Conservation (phyloP, 1,284 basidiomycete genomes). For the Bjerkandera adusta region DNA sequence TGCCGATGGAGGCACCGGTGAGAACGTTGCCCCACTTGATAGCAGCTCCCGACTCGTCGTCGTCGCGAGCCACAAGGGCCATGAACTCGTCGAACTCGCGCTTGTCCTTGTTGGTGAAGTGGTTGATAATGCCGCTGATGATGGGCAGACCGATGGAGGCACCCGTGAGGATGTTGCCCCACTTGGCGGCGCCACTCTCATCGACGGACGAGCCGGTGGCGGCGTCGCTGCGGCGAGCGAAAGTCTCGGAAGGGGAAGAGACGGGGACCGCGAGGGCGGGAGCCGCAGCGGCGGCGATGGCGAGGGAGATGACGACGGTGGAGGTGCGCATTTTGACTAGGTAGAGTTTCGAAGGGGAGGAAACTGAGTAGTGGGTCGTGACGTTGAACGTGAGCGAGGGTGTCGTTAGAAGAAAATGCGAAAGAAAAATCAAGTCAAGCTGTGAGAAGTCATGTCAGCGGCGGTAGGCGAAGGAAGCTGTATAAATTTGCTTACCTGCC, state of each 20-base stretch:
- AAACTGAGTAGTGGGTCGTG: too few species aligned
- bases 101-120: not conserved
- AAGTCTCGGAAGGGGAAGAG: not conserved
- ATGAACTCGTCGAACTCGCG: conserved; percentile 2
- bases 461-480: too few species aligned
- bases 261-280: conserved; percentile 3
- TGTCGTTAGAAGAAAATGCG: too few species aligned
- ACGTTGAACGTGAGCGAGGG: too few species aligned
- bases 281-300: not conserved
- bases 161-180: not conserved
- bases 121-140: not conserved
- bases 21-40: not conserved
- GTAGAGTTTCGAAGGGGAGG: too few species aligned
- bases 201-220: not conserved
- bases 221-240: not conserved
- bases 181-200: not conserved
- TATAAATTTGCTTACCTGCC: too few species aligned
- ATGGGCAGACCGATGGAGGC: not conserved
- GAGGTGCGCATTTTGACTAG: conserved; percentile 3
- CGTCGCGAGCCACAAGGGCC: not conserved
- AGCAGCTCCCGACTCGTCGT: too few species aligned
- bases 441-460: too few species aligned
- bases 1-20: not conserved
- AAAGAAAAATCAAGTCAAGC: too few species aligned
- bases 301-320: not conserved